Evolutionary conservation across 2,329 filamentous ascomycete species (phyloP), one percentile per base, ranked within the genome.

Genomic region (Cladosporium sp.): DNA sequence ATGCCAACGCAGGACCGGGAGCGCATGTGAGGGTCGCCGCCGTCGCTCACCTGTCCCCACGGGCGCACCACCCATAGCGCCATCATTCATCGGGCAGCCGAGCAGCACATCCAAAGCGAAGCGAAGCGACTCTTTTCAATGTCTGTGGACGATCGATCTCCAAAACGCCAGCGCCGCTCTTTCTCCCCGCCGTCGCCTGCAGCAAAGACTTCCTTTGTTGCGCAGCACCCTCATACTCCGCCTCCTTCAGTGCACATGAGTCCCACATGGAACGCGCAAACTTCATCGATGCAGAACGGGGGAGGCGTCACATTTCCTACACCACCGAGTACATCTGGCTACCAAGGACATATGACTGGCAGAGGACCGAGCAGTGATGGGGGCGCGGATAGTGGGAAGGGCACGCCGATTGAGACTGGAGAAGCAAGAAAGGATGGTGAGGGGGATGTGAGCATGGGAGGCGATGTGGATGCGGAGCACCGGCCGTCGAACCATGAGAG

Each of bases 171-270:
- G 65, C 65, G 70, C 57, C 64, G 70, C 63, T 75, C 74, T 53
- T 78, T 75, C 66, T 77, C 74, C 49, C 76, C 77, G 57, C 74
- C 73, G 54, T 75, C 73, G 56, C 75, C 75, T 57, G 69, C 74
- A 52, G 53, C 61, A 72, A 76, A 76, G 69, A 62, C 66, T 62
- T 66, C 69, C 66, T 71, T 73, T 61, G 63, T 69, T 52, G 42
- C 60, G 35, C 25, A 57, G 20, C 55, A 57, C 32, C 76, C 76
- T 48, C 75, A 77, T 64, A 79, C 77, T 9, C 77, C 77, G 55
- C 78, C 76, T 36, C 77, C 76, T 22, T 76, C 75, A 56, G 75
- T 77, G 55, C 74, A 74, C 58, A 74, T 74, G 73, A 76, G 75
- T 69, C 75, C 76, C 64, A 73, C 69, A 74, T 73, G 75, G 68